Base-by-base conservation (phyloP, 2,329 filamentous ascomycete genomes). In the Hypoxylon sp. region DNA sequence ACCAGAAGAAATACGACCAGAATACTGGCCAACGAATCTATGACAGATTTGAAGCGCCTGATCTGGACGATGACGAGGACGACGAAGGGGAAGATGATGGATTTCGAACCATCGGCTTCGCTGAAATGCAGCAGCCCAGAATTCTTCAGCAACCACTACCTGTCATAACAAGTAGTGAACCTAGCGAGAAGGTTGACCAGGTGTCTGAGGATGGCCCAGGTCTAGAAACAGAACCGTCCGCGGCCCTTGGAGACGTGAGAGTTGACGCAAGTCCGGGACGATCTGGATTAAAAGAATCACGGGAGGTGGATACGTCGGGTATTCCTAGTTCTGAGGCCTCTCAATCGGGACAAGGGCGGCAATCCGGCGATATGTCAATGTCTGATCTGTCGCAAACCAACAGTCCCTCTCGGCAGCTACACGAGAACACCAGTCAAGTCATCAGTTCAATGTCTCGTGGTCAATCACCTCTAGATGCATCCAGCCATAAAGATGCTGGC, bases 31-130 rank as follows among this genome's bases (percentile, higher is more conserved):
- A 91, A 67, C 86, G 93, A 9, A 79, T 93, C 9, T 97, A 95
- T 73, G 89, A 86, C 68, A 92, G 90, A 63, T 96, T 97, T 70
- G 93, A 97, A 73, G 89, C 89, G 72, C 90, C 91, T 0, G 87
- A 87, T 10, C 81, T 87, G 6, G 85, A 89, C 5, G 87, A 88
- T 10, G 88, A 89, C 0, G 81, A 80, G 1, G 84, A 85, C 13
- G 84, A 85, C 13, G 82, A 82, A 9, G 80, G 79, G 2, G 80
- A 83, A 55, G 86, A 91, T 61, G 85, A 90, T 66, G 91, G 91
- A 0, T 82, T 86, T 52, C 85, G 89, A n/a, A 83, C 83, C 5
- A 64, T 94, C 30, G 73, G 78, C 0, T 90, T 91, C 79, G 76
- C 77, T 2, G 89, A 93, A 21, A 82, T 96, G 75, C 85, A 89